phyloP scores from a whole-genome alignment of 163 green algal species.

The Prototheca wickerhamii region DNA sequence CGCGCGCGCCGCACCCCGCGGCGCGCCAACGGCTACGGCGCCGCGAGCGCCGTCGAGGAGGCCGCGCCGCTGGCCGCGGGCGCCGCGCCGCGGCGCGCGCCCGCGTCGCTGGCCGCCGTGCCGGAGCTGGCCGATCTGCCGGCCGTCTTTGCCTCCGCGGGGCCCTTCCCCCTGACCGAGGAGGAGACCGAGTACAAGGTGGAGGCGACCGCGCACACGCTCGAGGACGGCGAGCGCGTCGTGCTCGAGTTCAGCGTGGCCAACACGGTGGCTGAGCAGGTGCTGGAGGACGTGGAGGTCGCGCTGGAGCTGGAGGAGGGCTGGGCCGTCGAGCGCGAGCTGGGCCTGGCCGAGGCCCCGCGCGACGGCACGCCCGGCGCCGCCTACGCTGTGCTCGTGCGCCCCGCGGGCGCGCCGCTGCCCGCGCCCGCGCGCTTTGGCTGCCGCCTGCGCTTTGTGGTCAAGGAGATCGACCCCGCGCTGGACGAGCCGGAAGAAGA shows the following conservation, averaged over 20 bases:
- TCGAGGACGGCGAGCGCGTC: constrained; percentile 59
- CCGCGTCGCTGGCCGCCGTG: constrained; percentile 27
- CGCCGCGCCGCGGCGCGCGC: constrained; percentile 9
- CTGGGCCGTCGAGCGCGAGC: constrained; percentile 65
- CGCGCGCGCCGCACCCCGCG: not conserved
- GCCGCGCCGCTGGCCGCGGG: constrained; percentile 13
- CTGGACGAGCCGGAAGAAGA: constrained; percentile 84
- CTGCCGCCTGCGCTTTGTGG: constrained; percentile 80
- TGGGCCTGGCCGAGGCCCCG: constrained; percentile 73
- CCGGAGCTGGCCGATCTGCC: constrained; percentile 57
- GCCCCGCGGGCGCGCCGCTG: constrained; percentile 28
- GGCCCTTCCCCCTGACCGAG: constrained; percentile 70
- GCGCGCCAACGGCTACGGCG: constrained; percentile 23
- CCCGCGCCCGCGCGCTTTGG: constrained; percentile 66
- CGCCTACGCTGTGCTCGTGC: constrained; percentile 66
- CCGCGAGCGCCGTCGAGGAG: constrained; percentile 8
- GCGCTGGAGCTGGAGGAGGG: constrained; percentile 76
- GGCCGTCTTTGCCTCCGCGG: constrained; percentile 66
- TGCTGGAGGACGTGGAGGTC: constrained; percentile 85
- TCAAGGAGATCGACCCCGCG: constrained; percentile 95
- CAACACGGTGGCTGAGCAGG: constrained; percentile 96
- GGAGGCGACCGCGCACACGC: constrained; percentile 86
- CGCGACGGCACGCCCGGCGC: constrained; percentile 63
- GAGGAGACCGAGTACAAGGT: constrained; percentile 98
- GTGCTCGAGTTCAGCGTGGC: constrained; percentile 96